Base-by-base conservation (phyloP, 2,329 filamentous ascomycete genomes). In the Mycosphaerella arachidis region DNA sequence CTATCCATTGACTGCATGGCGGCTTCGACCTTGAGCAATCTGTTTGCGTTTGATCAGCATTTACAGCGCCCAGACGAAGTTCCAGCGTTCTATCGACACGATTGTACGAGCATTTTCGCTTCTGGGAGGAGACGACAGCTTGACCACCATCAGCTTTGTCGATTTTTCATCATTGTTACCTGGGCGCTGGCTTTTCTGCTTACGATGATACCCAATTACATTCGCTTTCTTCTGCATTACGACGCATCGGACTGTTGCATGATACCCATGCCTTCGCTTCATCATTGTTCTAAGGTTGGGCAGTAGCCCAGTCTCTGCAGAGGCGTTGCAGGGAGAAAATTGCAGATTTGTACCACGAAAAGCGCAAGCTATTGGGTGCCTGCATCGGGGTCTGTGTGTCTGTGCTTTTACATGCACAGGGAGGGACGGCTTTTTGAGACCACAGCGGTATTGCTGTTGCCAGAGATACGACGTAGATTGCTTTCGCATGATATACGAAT, bases 1-100 rank as follows among this genome's bases (percentile, higher is more conserved):
- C 69, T 60, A 53, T 40, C 35, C 55, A 58, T 30, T 58, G 57
- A 58, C 51, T 54, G 43, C 43, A 54, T 58, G 51, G 57, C 51
- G 37, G 50, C 20, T 40, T 29, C 20, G 46, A 20, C 24, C n/a
- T 30, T 52, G 29, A 52, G 30, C 27, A 31, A 27, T 20, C 29
- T 31, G 12, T 52, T 52, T 33, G 50, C 50, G 27, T 52, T 52
- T 52, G 50, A 52, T 35, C 29, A 13, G 46, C 24, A 12, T 50
- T 30, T 50, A 31, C 20, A 27, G 46, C 40, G 40, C 40, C 18
- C 43, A 40, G 29, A 48, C 48, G 56, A 31, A 48, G 48, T 46
- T 46, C 48, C 43, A 12, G 31, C 24, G 46, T 57, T 48, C 6
- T 48, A 30, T 35, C 31, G 12, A 35, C 31, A 27, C 30, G 10